Evolutionary conservation across 768 basidiomycete genomes (phyloP).

Genomic region (Suillus bovinus): DNA sequence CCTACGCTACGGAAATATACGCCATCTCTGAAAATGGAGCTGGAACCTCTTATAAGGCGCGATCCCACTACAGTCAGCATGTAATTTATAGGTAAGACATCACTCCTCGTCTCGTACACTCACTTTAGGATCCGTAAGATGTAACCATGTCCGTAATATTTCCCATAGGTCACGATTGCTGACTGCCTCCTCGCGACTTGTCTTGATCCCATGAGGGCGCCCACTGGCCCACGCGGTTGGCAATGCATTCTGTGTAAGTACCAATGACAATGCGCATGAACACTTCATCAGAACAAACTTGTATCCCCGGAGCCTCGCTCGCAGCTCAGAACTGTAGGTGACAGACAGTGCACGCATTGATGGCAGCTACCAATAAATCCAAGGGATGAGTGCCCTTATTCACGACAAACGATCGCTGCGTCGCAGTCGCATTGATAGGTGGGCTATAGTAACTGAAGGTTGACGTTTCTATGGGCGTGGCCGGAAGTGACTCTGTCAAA

Average conservation of each 20-base stretch:
- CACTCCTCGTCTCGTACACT: slow-evolving; percentile 7
- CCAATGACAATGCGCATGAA: slow-evolving; percentile 33
- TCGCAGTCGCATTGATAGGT: slow-evolving; percentile 3
- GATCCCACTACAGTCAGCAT: not conserved
- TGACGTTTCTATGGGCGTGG: slow-evolving; percentile 7
- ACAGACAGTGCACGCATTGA: slow-evolving; percentile 7
- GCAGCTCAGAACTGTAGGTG: slow-evolving; percentile 21
- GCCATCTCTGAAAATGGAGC: not conserved
- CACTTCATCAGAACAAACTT: slow-evolving; percentile 30
- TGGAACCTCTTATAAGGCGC: slow-evolving; percentile 2
- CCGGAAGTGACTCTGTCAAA: slow-evolving; percentile 6
- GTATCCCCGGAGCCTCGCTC: slow-evolving; percentile 22
- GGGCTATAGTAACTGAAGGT: slow-evolving; percentile 8
- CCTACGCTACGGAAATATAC: not conserved
- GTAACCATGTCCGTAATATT: too few species aligned
- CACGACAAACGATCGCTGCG: slow-evolving; percentile 6
- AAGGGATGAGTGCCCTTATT: slow-evolving; percentile 10
- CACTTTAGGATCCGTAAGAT: too few species aligned
- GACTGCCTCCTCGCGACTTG: slow-evolving; percentile 13
- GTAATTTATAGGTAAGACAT: not conserved
- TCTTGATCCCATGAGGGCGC: slow-evolving; percentile 23
- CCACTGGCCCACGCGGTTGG: slow-evolving; percentile 25
- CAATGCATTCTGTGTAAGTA: slow-evolving; percentile 34
- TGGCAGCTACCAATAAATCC: slow-evolving; percentile 11
- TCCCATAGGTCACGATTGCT: slow-evolving; percentile 16